phyloP scores from a whole-genome alignment of 2,329 filamentous ascomycete genomes.

The Cryphonectria parasitica region DNA sequence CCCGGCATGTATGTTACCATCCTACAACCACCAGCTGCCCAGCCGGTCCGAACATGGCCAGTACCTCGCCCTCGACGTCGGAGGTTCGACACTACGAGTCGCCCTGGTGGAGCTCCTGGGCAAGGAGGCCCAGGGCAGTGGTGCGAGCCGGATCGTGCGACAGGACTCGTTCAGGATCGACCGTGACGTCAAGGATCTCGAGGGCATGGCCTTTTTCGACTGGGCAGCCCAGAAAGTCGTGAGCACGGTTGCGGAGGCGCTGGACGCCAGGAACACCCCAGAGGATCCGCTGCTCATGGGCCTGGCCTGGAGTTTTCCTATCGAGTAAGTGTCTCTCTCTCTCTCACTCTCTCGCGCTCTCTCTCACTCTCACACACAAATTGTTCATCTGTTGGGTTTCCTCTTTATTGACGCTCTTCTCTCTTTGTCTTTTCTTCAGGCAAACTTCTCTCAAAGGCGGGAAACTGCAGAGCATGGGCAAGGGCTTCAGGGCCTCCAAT shows the following conservation, averaged over 20 bases:
- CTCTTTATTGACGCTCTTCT: background rate
- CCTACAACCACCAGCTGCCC: constrained; percentile 67
- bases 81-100: constrained; percentile 69
- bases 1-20: constrained; percentile 65
- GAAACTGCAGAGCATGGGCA: constrained; percentile 66
- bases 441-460: constrained; percentile 67
- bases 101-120: constrained; percentile 65
- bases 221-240: constrained; percentile 68
- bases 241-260: constrained; percentile 56
- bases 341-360: background rate
- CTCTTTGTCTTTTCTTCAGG: constrained; percentile 41
- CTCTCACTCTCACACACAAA: no score
- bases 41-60: constrained; percentile 62
- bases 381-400: no score
- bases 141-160: constrained; percentile 55
- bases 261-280: constrained; percentile 42
- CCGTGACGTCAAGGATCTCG: constrained; percentile 57
- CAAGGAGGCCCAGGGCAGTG: constrained; percentile 40
- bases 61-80: constrained; percentile 69
- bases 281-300: constrained; percentile 59
- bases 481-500: constrained; percentile 64
- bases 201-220: constrained; percentile 65
- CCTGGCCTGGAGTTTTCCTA: constrained; percentile 71
- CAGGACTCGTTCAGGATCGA: constrained; percentile 62
- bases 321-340: constrained; percentile 57